These are phyloP conservation scores for Neurospora sp. DNA, from an alignment of 495 filamentous ascomycete species.

Conservation along the genomic window DNA sequence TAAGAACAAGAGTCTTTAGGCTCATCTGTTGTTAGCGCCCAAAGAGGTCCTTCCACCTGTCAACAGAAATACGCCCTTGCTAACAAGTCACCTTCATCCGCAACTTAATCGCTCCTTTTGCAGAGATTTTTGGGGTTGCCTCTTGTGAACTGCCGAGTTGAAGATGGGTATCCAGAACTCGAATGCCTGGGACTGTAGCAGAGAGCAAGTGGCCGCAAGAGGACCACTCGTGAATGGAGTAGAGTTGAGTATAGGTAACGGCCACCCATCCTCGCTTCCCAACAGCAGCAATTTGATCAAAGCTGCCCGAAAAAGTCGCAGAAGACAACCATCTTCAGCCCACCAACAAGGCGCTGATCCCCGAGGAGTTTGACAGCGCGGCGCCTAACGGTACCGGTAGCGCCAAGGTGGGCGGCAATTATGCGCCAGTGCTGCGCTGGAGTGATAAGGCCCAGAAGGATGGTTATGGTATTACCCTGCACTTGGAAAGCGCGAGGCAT, in stretches of 20 bases:
- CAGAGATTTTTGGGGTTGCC: too few species aligned
- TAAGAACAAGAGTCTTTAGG: background rate
- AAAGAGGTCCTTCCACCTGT: background rate
- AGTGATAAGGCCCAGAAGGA: slow-evolving; percentile 62
- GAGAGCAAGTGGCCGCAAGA: too few species aligned
- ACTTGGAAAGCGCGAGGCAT: slow-evolving; percentile 70
- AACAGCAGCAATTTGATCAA: too few species aligned
- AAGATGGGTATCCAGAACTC: too few species aligned
- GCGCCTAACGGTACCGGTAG: slow-evolving; percentile 64
- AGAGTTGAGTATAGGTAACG: too few species aligned
- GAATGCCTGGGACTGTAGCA: too few species aligned
- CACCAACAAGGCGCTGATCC: slow-evolving; percentile 50
- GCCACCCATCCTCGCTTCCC: too few species aligned
- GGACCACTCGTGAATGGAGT: too few species aligned
- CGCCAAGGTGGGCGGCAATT: slow-evolving; percentile 74
- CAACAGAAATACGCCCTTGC: background rate
- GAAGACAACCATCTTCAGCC: too few species aligned
- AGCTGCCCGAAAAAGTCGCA: too few species aligned
- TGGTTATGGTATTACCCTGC: slow-evolving; percentile 78
- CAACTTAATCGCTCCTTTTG: too few species aligned
- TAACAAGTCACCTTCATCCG: background rate
- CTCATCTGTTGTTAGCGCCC: background rate
- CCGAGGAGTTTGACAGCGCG: slow-evolving; percentile 67
- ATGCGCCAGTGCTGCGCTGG: slow-evolving; percentile 69
- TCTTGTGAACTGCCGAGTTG: too few species aligned